phyloP scores from a whole-genome alignment of 345 rosid species.

The Adansonia digitata region DNA sequence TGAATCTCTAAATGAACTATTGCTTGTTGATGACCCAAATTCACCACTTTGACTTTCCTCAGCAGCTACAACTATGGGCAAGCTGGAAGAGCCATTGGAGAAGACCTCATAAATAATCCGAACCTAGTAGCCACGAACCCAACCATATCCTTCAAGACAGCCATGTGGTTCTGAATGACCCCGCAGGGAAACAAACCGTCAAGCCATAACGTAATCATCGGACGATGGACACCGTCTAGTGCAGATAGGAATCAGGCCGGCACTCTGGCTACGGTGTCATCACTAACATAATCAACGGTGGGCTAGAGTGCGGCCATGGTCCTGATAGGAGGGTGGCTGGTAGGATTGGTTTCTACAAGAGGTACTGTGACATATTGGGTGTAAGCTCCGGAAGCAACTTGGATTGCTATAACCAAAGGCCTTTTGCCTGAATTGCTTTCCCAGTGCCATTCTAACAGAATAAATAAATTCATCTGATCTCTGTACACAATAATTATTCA shows the following conservation, averaged over 20 bases:
- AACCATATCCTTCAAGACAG: conserved; percentile 34
- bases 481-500: background rate
- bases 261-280: conserved; percentile 32
- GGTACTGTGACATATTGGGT: conserved; percentile 27
- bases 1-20: background rate
- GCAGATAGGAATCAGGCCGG: conserved; percentile 25
- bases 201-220: conserved; percentile 29
- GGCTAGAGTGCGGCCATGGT: conserved; percentile 27
- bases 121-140: conserved; percentile 47
- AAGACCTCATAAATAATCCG: conserved; percentile 43
- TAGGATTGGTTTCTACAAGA: conserved; percentile 30
- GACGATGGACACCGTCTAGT: conserved; percentile 27
- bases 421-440: conserved; percentile 9
- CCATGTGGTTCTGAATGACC: conserved; percentile 44
- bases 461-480: background rate
- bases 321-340: conserved; percentile 11
- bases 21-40: background rate
- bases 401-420: conserved; percentile 17
- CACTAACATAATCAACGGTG: conserved; percentile 39
- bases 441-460: background rate
- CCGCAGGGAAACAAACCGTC: conserved; percentile 38
- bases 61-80: conserved; percentile 58
- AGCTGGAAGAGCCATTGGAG: conserved; percentile 38
- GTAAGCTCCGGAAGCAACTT: conserved; percentile 23
- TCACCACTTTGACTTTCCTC: background rate